phyloP scores from a whole-genome alignment of 495 filamentous ascomycete genomes.

The Hamigera avellanea region DNA sequence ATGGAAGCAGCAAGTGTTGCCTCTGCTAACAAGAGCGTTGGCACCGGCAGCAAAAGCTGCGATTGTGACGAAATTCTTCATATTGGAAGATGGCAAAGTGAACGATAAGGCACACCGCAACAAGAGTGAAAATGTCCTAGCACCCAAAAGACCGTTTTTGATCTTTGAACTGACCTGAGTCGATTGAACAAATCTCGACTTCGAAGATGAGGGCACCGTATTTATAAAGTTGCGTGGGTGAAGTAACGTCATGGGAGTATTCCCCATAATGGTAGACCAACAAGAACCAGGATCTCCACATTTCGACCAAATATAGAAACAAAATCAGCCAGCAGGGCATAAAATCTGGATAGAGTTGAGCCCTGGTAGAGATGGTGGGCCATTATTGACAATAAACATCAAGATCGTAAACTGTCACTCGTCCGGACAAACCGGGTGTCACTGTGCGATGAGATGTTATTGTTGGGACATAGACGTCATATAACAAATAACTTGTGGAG shows the following conservation, averaged over 20 bases:
- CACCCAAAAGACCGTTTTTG: not conserved
- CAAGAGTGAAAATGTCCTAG: not conserved
- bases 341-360: not conserved
- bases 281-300: not conserved
- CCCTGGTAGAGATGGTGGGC: not conserved
- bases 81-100: constrained; percentile 12
- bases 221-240: not conserved
- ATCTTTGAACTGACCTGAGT: not conserved
- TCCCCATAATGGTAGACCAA: too few species aligned
- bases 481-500: too few species aligned
- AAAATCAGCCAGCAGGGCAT: not conserved
- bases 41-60: constrained; percentile 27
- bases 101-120: not conserved
- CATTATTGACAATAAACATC: not conserved
- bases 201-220: not conserved
- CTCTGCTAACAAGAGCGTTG: constrained; percentile 28
- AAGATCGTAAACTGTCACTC: too few species aligned
- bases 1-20: constrained; percentile 38
- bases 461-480: too few species aligned
- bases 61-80: constrained; percentile 24
- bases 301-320: not conserved
- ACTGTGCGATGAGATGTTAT: too few species aligned
- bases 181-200: not conserved
- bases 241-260: not conserved
- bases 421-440: too few species aligned